phyloP scores from a whole-genome alignment of 2,329 filamentous ascomycete species.

The Neonectria hederae region DNA sequence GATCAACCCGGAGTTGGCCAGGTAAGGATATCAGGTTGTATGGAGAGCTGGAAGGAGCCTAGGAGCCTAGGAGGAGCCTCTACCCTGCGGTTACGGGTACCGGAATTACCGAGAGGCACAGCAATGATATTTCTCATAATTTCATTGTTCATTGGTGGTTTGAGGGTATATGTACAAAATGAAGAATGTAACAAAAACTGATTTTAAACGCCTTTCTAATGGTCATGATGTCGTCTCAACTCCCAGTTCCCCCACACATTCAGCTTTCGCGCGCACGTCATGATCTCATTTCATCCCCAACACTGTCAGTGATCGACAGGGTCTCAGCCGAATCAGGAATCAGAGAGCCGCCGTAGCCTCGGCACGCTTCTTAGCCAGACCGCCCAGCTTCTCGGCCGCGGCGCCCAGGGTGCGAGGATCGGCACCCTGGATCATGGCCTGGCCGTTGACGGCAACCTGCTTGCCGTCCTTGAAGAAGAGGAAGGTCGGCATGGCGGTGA shows the following conservation, averaged over 20 bases:
- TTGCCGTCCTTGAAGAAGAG: conserved; percentile 77
- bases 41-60: too few relatives aligned
- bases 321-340: background rate
- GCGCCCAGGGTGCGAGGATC: conserved; percentile 44
- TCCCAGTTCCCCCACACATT: background rate
- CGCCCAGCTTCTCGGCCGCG: conserved; percentile 51
- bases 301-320: background rate
- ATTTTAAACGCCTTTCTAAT: background rate
- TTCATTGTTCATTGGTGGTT: background rate
- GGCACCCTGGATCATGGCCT: conserved; percentile 48
- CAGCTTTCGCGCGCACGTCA: background rate
- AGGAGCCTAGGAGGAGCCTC: background rate
- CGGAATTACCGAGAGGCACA: background rate
- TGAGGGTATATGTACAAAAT: background rate
- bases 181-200: background rate
- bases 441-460: conserved; percentile 43
- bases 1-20: background rate
- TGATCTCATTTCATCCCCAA: background rate
- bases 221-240: background rate
- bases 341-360: conserved; percentile 24
- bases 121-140: background rate
- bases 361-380: conserved; percentile 47
- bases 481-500: conserved; percentile 96
- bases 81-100: background rate
- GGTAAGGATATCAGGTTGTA: background rate